Conservation (phyloP, 164 flowering plant species). For the Vitis riparia region DNA sequence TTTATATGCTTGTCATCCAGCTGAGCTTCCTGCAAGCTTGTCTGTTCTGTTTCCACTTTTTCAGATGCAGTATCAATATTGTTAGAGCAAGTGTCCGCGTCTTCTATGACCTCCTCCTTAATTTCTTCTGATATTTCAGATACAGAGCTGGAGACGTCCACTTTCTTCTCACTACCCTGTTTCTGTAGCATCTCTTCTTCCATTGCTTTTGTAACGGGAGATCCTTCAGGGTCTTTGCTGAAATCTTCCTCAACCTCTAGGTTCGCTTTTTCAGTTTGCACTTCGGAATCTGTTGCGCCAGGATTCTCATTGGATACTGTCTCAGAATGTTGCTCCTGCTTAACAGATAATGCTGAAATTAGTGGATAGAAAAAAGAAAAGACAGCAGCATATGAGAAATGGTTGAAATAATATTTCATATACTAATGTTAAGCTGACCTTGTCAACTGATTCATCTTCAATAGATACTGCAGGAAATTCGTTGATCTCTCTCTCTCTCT, state of each 20-base stretch:
- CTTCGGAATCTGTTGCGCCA: conserved; percentile 1
- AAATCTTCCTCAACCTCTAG: conserved; percentile 4
- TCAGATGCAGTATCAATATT: not conserved
- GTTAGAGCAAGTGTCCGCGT: conserved; percentile 4
- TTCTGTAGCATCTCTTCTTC: conserved; percentile 6
- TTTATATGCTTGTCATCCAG: not conserved
- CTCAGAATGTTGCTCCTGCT: conserved; percentile 13
- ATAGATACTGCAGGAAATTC: conserved; percentile 3
- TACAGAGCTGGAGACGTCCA: not conserved
- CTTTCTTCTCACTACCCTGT: not conserved
- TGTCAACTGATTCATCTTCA: conserved; percentile 15
- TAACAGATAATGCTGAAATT: not conserved
- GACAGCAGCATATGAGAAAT: not conserved
- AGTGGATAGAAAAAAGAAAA: not conserved
- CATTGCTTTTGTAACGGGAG: conserved; percentile 4
- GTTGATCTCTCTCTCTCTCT: conserved; percentile 8
- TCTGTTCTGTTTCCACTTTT: not conserved
- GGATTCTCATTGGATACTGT: not conserved
- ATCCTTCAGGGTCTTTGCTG: conserved; percentile 3
- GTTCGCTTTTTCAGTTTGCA: conserved; percentile 10
- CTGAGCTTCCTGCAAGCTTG: too few species aligned
- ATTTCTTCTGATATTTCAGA: conserved; percentile 8
- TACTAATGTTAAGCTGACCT: conserved; percentile 21
- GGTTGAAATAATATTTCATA: not conserved
- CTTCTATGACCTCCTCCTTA: conserved; percentile 3